Evolutionary conservation across 2,329 filamentous ascomycete species (phyloP).

Genomic region (Fusarium temperatum): DNA sequence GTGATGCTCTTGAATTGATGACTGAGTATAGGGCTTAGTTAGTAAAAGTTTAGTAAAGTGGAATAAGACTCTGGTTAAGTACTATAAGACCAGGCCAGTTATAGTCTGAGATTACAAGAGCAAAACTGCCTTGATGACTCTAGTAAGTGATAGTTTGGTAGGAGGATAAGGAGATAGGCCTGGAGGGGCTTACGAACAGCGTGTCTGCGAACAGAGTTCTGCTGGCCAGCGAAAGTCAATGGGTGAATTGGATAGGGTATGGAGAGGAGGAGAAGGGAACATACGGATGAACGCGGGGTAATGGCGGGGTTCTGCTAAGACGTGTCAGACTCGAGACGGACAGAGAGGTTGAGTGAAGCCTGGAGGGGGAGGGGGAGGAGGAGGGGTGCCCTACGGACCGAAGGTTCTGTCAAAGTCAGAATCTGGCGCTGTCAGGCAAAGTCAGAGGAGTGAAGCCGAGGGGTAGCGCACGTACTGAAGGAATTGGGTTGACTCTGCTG

Average conservation of each 20-base stretch:
- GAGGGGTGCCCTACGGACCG: not conserved
- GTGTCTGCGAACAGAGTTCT: not conserved
- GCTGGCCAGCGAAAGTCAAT: not conserved
- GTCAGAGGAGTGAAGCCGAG: not conserved
- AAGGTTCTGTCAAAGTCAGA: not conserved
- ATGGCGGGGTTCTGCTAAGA: not conserved
- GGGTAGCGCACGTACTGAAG: not conserved
- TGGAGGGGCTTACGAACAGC: not conserved
- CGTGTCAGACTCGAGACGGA: not conserved
- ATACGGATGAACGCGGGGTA: not conserved
- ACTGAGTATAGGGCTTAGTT: no score
- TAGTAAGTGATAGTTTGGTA: not conserved
- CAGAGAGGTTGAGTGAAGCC: no score
- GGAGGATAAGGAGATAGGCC: rapidly evolving
- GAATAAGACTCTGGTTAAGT: rapidly evolving
- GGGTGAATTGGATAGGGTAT: rapidly evolving
- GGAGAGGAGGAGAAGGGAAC: not conserved
- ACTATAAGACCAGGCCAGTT: not conserved
- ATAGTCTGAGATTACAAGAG: not conserved
- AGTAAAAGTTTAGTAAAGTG: no score
- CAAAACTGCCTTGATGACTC: not conserved
- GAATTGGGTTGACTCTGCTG: not conserved
- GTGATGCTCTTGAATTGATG: no score
- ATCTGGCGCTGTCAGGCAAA: not conserved
- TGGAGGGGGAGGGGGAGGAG: not conserved